Conservation (phyloP, 495 filamentous ascomycete genomes). For the Hypomontagnella submonticulosa region DNA sequence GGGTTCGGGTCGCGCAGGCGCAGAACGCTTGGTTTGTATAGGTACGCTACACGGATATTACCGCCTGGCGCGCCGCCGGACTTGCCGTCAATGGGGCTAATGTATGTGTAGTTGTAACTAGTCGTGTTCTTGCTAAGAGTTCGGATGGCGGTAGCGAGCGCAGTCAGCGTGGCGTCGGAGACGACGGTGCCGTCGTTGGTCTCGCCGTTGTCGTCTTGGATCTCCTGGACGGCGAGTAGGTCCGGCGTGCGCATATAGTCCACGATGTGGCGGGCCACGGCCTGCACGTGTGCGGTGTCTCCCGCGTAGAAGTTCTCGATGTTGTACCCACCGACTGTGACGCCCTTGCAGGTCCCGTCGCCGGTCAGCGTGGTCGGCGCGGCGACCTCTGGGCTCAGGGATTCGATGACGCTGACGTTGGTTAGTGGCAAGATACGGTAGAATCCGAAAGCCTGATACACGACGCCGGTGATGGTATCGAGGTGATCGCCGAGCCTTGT, state of each 20-base stretch:
- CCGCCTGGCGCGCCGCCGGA: conserved; percentile 70
- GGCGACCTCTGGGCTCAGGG: conserved; percentile 48
- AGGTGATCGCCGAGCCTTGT: conserved; percentile 67
- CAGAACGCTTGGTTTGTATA: conserved; percentile 65
- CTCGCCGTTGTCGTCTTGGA: conserved; percentile 68
- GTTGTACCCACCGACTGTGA: conserved; percentile 70
- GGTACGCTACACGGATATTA: conserved; percentile 72
- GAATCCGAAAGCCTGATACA: conserved; percentile 67
- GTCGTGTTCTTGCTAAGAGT: conserved; percentile 45
- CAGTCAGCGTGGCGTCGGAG: conserved; percentile 59
- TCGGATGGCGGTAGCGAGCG: conserved; percentile 57
- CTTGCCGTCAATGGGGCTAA: conserved; percentile 59
- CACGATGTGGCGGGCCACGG: conserved; percentile 65
- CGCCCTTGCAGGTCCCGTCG: conserved; percentile 56
- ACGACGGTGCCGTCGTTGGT: conserved; percentile 61
- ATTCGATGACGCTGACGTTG: conserved; percentile 54
- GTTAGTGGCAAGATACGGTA: conserved; percentile 69
- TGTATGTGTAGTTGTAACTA: conserved; percentile 59
- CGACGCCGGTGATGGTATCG: conserved; percentile 67
- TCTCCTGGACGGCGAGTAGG: conserved; percentile 68
- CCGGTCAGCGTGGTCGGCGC: conserved; percentile 57
- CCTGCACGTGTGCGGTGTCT: conserved; percentile 54
- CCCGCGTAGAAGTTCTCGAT: conserved; percentile 67
- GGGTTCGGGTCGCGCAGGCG: conserved; percentile 60
- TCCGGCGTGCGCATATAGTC: conserved; percentile 63